Conservation (phyloP, 257 asterid genomes). For the Ballota nigra region DNA sequence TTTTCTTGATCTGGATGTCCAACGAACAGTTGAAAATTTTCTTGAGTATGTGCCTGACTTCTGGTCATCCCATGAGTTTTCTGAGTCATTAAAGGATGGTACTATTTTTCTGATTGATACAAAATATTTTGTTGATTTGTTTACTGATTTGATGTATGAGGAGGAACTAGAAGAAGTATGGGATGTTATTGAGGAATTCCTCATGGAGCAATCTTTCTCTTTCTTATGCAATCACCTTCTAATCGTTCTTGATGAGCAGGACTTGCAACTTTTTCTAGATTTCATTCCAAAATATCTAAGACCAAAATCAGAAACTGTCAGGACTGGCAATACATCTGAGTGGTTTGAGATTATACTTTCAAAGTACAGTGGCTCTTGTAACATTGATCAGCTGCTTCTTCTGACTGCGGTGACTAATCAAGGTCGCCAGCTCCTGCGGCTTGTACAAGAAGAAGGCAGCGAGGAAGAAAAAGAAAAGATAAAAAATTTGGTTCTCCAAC, state of each 20-base stretch:
- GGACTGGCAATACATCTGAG: slow-evolving; percentile 37
- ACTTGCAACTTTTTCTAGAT: slow-evolving; percentile 57
- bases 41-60: slow-evolving; percentile 89
- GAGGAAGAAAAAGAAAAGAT: slow-evolving; percentile 57
- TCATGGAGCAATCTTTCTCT: slow-evolving; percentile 74
- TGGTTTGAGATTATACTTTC: slow-evolving; percentile 75
- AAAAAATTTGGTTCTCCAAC: slow-evolving; percentile 46
- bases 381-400: slow-evolving; percentile 65
- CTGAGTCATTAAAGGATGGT: slow-evolving; percentile 87
- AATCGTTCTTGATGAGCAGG: slow-evolving; percentile 73
- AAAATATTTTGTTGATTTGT: slow-evolving; percentile 57
- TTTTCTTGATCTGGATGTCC: slow-evolving; percentile 94
- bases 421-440: slow-evolving; percentile 76
- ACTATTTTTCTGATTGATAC: slow-evolving; percentile 64
- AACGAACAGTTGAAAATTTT: slow-evolving; percentile 84
- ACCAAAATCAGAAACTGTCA: slow-evolving; percentile 39
- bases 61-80: slow-evolving; percentile 87
- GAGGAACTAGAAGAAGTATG: slow-evolving; percentile 68
- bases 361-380: slow-evolving; percentile 40
- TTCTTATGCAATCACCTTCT: slow-evolving; percentile 83
- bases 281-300: slow-evolving; percentile 58
- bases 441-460: slow-evolving; percentile 72
- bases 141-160: slow-evolving; percentile 74
- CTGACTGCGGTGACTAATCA: slow-evolving; percentile 74
- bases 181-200: slow-evolving; percentile 71